phyloP scores from a whole-genome alignment of 2,329 filamentous ascomycete genomes.

The Dactylellina leptospora region DNA sequence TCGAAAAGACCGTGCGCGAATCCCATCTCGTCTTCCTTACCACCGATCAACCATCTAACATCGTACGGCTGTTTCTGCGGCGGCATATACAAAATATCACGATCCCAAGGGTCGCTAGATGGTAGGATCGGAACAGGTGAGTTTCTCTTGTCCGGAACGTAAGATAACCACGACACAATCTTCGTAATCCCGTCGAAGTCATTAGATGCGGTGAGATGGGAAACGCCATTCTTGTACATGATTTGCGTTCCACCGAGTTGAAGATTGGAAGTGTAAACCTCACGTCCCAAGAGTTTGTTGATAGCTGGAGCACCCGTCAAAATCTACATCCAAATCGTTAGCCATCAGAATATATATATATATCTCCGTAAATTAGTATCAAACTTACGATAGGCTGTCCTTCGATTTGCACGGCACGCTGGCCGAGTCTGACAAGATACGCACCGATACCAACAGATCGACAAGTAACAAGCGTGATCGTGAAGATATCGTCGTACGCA shows the following conservation, averaged over 20 bases:
- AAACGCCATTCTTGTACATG: slow-evolving; percentile 99
- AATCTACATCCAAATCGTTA: slow-evolving; percentile 65
- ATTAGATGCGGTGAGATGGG: slow-evolving; percentile 96
- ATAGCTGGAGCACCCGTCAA: slow-evolving; percentile 95
- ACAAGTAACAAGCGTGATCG: slow-evolving; percentile 95
- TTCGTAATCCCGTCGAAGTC: slow-evolving; percentile 98
- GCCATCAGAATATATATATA: slow-evolving; percentile 19
- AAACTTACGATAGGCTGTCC: slow-evolving; percentile 80
- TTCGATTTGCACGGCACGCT: slow-evolving; percentile 98
- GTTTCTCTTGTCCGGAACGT: slow-evolving; percentile 93
- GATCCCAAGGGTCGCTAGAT: slow-evolving; percentile 86
- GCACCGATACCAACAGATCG: slow-evolving; percentile 99
- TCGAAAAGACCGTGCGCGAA: slow-evolving; percentile 95
- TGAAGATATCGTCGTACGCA: slow-evolving; percentile 99
- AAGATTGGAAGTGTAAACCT: slow-evolving; percentile 98
- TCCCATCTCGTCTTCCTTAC: slow-evolving; percentile 83
- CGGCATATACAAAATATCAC: slow-evolving; percentile 83
- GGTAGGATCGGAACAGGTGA: slow-evolving; percentile 91
- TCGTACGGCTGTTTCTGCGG: slow-evolving; percentile 87
- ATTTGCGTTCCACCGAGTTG: slow-evolving; percentile 99
- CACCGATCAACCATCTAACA: slow-evolving; percentile 89
- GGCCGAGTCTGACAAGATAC: slow-evolving; percentile 96
- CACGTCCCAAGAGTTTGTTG: slow-evolving; percentile 96
- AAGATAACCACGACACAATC: slow-evolving; percentile 98
- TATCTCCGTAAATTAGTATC: background rate